These are phyloP conservation scores for Puccinia sorghi DNA, from an alignment of 1,284 basidiomycete genomes.

Conservation along the genomic window DNA sequence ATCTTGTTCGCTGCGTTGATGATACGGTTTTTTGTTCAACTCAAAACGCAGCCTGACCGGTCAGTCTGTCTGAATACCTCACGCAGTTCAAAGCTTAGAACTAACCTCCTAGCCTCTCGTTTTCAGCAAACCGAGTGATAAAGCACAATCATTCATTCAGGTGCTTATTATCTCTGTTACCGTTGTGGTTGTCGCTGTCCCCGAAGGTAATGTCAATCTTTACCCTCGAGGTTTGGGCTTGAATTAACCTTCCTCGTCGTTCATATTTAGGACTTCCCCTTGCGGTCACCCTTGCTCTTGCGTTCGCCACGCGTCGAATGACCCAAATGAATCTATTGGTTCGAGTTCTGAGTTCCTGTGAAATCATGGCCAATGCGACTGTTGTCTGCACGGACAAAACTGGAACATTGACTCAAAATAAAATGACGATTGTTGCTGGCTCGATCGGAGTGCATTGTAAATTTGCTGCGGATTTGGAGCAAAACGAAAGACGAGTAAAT, in stretches of 20 bases:
- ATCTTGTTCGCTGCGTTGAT: constrained; percentile 51
- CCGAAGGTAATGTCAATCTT: constrained; percentile 50
- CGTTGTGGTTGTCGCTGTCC: constrained; percentile 52
- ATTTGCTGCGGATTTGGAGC: constrained; percentile 77
- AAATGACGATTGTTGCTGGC: constrained; percentile 52
- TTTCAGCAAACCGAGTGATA: constrained; percentile 51
- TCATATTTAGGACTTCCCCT: constrained; percentile 50
- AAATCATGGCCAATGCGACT: constrained; percentile 53
- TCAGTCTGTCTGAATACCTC: neutral
- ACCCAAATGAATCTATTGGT: constrained; percentile 52
- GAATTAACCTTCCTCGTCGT: neutral
- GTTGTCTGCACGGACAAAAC: constrained; percentile 53
- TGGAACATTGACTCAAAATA: constrained; percentile 52
- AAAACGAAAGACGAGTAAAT: constrained; percentile 69
- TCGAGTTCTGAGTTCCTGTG: constrained; percentile 52
- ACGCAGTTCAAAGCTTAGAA: neutral
- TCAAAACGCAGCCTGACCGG: constrained; percentile 50
- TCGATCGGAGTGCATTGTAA: constrained; percentile 72
- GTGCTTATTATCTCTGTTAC: constrained; percentile 52
- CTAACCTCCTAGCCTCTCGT: neutral
- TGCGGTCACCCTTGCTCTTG: constrained; percentile 53
- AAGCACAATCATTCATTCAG: constrained; percentile 52
- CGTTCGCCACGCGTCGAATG: constrained; percentile 53
- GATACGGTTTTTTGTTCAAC: constrained; percentile 51
- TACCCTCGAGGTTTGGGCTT: neutral